These are phyloP conservation scores for Usnea hakonensis DNA, from an alignment of 495 filamentous ascomycete species.

Conservation along the genomic window DNA sequence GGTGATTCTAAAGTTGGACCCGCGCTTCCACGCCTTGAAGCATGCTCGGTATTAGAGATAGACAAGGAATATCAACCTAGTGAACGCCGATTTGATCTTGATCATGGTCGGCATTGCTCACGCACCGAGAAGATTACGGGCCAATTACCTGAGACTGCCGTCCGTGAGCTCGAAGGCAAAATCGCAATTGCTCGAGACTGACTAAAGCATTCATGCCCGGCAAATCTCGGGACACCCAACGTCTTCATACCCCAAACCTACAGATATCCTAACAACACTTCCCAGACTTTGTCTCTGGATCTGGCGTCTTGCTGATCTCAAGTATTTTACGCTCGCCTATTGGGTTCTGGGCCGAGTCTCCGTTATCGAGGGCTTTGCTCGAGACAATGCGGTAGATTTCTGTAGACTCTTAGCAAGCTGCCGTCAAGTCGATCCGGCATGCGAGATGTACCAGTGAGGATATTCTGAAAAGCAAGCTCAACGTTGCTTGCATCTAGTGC, in stretches of 20 bases:
- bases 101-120: background rate
- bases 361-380: conserved; percentile 86
- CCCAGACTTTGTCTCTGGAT: conserved; percentile 68
- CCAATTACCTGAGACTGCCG: background rate
- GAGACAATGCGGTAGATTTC: conserved; percentile 99
- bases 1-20: background rate
- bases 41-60: background rate
- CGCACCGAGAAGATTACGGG: background rate
- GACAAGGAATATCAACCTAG: background rate
- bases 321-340: conserved; percentile 62
- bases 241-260: background rate
- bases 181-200: background rate
- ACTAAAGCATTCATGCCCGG: background rate
- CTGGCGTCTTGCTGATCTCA: conserved; percentile 71
- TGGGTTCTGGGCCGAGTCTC: conserved; percentile 65
- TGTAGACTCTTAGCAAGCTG: conserved; percentile 30
- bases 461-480: conserved; percentile 99
- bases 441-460: conserved; percentile 75
- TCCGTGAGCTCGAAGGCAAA: background rate
- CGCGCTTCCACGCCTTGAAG: background rate
- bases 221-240: background rate
- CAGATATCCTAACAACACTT: conserved; percentile 70
- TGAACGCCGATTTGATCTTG: background rate
- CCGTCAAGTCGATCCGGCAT: background rate
- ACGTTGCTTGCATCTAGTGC: conserved; percentile 98